Percentiles rank a stretch among this genome's conserved stretches.
Conservation (phyloP, 257 asterid genomes). For the Scutellaria baicalensis region DNA sequence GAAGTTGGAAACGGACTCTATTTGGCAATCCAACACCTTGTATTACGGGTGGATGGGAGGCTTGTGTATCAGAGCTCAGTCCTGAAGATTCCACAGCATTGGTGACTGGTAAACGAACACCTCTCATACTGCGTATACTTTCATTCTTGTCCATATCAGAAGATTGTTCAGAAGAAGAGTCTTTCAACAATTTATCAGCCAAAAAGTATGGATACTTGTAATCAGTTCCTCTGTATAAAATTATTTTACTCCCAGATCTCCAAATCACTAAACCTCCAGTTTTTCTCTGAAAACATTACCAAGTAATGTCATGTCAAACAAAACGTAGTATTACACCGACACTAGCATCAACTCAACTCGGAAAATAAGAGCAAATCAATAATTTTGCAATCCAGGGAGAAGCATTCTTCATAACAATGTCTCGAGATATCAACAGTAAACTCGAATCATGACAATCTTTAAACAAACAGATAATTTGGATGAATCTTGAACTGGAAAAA, state of each 20-base stretch:
- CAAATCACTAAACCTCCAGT: constrained; percentile 96
- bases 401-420: constrained; percentile 6
- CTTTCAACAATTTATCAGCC: constrained; percentile 21
- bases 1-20: constrained; percentile 81
- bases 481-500: background rate
- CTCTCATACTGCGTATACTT: constrained; percentile 18
- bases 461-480: background rate
- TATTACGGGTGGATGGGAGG: constrained; percentile 40
- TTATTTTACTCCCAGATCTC: constrained; percentile 91
- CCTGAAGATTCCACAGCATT: constrained; percentile 21
- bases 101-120: constrained; percentile 21
- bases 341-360: too few relatives aligned
- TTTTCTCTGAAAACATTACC: constrained; percentile 58
- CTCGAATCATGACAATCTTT: background rate
- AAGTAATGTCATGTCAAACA: constrained; percentile 9
- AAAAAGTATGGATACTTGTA: constrained; percentile 91
- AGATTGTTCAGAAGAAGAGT: constrained; percentile 33
- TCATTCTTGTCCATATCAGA: constrained; percentile 24
- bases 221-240: constrained; percentile 79
- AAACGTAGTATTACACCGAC: background rate
- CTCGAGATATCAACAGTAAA: background rate
- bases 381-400: background rate
- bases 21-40: constrained; percentile 85
- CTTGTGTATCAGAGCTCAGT: constrained; percentile 15
- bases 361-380: background rate